phyloP scores from a whole-genome alignment of 805 yeast genomes.

The Lipomyces anomalus region DNA sequence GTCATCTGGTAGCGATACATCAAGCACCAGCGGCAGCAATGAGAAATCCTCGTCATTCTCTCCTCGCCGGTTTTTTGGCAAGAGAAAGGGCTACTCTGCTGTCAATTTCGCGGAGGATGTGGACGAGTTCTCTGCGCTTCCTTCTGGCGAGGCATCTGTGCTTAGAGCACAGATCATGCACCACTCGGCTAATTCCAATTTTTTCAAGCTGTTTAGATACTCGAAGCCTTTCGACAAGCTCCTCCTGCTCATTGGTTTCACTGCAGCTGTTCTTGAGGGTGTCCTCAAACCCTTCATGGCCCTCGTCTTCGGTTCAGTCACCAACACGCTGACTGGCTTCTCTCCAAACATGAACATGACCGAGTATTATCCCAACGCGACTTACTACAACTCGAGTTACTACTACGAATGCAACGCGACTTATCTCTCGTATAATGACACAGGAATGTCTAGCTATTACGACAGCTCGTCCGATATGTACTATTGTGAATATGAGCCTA shows the following conservation, averaged over 20 bases:
- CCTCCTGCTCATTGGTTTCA: conserved; percentile 4
- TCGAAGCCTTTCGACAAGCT: conserved; percentile 8
- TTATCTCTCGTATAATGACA: neutral
- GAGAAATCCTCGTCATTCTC: no score
- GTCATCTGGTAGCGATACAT: no score
- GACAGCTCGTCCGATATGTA: neutral
- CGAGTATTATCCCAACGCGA: conserved; percentile 1
- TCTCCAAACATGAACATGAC: no score
- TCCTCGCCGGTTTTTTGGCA: no score
- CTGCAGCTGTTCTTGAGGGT: conserved; percentile 5
- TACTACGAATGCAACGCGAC: conserved; percentile 2
- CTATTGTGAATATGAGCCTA: neutral
- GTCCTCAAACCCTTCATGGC: neutral
- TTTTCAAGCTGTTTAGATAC: conserved; percentile 14
- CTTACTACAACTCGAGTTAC: neutral
- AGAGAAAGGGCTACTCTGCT: neutral
- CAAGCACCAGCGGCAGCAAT: no score
- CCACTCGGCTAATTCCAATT: conserved; percentile 4
- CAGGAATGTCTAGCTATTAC: neutral
- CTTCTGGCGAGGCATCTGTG: conserved; percentile 22
- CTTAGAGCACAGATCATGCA: conserved; percentile 13
- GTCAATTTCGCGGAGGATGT: neutral
- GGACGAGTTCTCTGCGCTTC: conserved; percentile 26
- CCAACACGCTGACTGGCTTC: neutral
- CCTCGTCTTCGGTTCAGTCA: neutral